Base-by-base conservation (phyloP, 164 flowering plant species). In the Saururus chinensis region DNA sequence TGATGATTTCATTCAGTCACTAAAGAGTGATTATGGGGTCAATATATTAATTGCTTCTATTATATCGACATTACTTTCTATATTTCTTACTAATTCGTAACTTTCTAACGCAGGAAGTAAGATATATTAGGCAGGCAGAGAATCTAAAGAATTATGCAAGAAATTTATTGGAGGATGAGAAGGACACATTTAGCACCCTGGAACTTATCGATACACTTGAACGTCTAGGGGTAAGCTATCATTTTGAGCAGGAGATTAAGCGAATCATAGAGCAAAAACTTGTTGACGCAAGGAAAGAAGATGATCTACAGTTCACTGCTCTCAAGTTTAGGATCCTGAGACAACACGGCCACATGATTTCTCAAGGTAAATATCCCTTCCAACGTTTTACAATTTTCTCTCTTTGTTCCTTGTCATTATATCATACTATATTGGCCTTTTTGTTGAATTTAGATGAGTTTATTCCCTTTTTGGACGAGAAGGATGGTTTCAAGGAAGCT, bases 371-470 rank as follows among this genome's bases (percentile, higher is more conserved):
- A 30, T 2, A 30, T 30, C 6, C 6, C 49, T n/a, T 26, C 12
- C 9, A 42, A 1, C 9, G 12, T 30, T 30, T 30, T 2, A 30
- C 37, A 30, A 2, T 30, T 30, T 2, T 30, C 6, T 30, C 37
- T 30, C 37, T 30, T 10, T 9, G 8, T 14, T 42, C 49, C 12
- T 10, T 42, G 12, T 42, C 37, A 30, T 2, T 30, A 30, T 30
- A 1, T 4, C 9, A 1, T 42, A 42, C 2, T 6, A 30, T 30
- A 10, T 42, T 2, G 6, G 12, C 1, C 9, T 42, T 20, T 40
- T 20, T 21, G 4, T 19, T 30, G 37, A 30, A 42, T n/a, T 35
- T 74, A 81, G 84, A 75, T 51, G 61, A 71, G 5, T 75, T 79
- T 7, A 42, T 30, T 1, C 48, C 25, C 51, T 77, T 68, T 69